A percentile compares a stretch with the other conserved stretches of the same genome.
phyloP scores from a whole-genome alignment of 805 yeast genomes.

The Myxozyma neotropica region DNA sequence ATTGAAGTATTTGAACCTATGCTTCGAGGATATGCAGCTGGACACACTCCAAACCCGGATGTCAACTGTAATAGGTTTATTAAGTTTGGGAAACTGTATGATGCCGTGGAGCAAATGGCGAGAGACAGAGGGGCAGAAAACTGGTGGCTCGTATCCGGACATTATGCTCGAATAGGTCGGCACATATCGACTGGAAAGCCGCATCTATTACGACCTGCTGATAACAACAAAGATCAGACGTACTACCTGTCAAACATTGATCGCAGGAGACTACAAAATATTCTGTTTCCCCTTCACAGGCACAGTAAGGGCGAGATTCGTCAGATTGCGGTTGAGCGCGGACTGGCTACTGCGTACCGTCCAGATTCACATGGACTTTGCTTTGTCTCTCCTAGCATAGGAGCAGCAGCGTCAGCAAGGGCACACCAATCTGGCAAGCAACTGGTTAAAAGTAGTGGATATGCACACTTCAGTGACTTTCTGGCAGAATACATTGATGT shows the following conservation, averaged over 20 bases:
- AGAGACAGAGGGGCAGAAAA: conserved; percentile 34
- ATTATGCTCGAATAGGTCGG: conserved; percentile 40
- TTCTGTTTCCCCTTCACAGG: conserved; percentile 82
- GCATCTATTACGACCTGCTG: conserved; percentile 61
- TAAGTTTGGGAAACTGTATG: conserved; percentile 79
- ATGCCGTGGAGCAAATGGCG: conserved; percentile 49
- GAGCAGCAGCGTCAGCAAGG: conserved; percentile 17
- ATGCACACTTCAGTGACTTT: conserved; percentile 59
- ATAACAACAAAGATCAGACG: conserved; percentile 79
- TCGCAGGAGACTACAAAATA: conserved; percentile 49
- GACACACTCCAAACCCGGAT: conserved; percentile 94
- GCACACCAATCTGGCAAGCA: conserved; percentile 16
- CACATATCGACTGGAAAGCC: conserved; percentile 41
- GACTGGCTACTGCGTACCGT: conserved; percentile 67
- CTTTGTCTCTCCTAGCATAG: conserved; percentile 61
- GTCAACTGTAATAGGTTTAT: conserved; percentile 81
- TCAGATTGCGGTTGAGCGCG: conserved; percentile 56
- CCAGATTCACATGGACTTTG: conserved; percentile 96
- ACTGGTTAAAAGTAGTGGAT: conserved; percentile 17
- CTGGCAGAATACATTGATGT: conserved; percentile 72
- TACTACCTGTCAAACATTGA: conserved; percentile 77
- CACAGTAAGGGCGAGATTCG: conserved; percentile 74
- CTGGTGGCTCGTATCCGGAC: conserved; percentile 89
- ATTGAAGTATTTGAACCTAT: conserved; percentile 87
- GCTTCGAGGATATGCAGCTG: conserved; percentile 69